A percentile compares a stretch with the other conserved stretches of the same genome.
phyloP scores from a whole-genome alignment of 192 early-diverging fungal species.

The Chytriomyces confervae region DNA sequence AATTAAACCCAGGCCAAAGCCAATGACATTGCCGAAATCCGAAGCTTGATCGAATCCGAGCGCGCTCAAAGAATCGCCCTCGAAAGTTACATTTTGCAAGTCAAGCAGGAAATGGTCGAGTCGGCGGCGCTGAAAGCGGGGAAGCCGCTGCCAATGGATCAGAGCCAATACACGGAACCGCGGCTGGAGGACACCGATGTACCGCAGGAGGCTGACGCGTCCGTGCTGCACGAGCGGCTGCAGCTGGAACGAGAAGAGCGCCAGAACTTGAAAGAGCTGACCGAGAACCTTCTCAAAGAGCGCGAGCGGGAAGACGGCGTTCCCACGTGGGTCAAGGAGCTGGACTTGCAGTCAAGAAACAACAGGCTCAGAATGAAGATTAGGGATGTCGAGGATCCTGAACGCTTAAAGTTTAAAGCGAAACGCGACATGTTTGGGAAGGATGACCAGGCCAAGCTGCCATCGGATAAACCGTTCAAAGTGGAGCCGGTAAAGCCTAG shows the following conservation, averaged over 20 bases:
- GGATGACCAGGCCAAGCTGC: constrained; percentile 27
- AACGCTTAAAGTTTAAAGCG: constrained; percentile 36
- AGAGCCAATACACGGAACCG: constrained; percentile 28
- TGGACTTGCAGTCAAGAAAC: constrained; percentile 39
- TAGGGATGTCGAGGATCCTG: constrained; percentile 33
- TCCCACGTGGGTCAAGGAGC: constrained; percentile 34
- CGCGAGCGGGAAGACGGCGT: constrained; percentile 32
- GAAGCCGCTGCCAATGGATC: neutral
- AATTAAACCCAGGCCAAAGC: neutral
- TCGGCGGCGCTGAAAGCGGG: constrained; percentile 12
- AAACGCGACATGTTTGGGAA: constrained; percentile 39
- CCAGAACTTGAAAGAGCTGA: constrained; percentile 30
- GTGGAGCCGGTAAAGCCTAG: constrained; percentile 27
- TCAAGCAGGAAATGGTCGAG: constrained; percentile 43
- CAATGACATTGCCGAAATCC: constrained; percentile 35
- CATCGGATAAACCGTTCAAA: constrained; percentile 5
- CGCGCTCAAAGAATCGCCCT: constrained; percentile 35
- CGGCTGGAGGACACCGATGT: constrained; percentile 13
- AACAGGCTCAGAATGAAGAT: constrained; percentile 38
- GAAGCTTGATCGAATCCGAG: constrained; percentile 41
- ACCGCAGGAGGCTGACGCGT: constrained; percentile 15
- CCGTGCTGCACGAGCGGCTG: constrained; percentile 20
- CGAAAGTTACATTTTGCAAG: constrained; percentile 42
- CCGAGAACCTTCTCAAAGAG: constrained; percentile 31
- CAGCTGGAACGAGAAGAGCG: constrained; percentile 39